These are phyloP conservation scores for Pseudogymnoascus sp. DNA, from an alignment of 2,329 filamentous ascomycete species.

Conservation along the genomic window DNA sequence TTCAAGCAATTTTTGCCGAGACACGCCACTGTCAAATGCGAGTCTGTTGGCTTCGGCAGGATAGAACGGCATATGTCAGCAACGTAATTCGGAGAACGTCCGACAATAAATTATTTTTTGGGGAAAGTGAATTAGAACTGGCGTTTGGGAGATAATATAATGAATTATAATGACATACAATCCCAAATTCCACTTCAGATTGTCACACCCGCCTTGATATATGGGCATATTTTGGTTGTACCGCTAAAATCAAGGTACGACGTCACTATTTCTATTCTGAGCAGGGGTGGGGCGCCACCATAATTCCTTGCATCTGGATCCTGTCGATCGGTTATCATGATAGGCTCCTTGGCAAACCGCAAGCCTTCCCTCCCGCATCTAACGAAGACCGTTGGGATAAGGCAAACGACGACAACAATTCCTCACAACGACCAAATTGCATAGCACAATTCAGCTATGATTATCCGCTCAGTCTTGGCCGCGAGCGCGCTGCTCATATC, in stretches of 20 bases:
- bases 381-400: not conserved
- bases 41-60: not conserved
- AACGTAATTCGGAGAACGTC: not conserved
- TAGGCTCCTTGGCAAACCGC: constrained; percentile 1
- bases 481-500: constrained; percentile 22
- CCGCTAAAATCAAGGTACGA: not conserved
- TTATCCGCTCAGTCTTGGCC: constrained; percentile 20
- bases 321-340: not conserved
- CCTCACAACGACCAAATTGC: not conserved
- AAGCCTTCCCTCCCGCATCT: constrained; percentile 2
- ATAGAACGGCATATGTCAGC: not conserved
- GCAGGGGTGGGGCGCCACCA: constrained; percentile 4
- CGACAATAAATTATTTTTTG: not conserved
- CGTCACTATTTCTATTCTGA: constrained; percentile 7
- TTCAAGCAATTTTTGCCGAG: constrained; percentile 6
- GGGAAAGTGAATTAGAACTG: not conserved
- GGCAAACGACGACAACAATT: not conserved
- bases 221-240: not conserved
- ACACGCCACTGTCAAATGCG: not conserved
- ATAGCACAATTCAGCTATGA: not conserved
- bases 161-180: not conserved
- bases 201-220: not conserved
- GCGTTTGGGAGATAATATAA: not conserved
- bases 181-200: not conserved
- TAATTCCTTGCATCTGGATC: constrained; percentile 1